Conservation (phyloP, 2,329 filamentous ascomycete genomes). For the Dothideomycetes sp. region DNA sequence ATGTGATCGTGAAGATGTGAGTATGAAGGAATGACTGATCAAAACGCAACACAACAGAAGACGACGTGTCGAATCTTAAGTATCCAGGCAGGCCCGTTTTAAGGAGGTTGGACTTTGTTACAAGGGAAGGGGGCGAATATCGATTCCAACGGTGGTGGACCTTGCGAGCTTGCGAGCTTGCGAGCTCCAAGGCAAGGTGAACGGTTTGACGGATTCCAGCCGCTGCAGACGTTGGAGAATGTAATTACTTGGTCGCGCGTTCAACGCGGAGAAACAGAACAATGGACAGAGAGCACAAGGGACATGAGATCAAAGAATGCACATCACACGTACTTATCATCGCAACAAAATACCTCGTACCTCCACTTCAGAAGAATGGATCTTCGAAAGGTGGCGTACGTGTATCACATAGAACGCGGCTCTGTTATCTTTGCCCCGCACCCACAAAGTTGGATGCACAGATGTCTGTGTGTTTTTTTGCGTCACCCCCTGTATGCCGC, state of each 20-base stretch:
- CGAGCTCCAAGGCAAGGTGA: background rate
- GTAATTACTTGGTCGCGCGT: conserved; percentile 3
- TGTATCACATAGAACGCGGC: background rate
- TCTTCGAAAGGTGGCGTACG: background rate
- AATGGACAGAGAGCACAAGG: too few species aligned
- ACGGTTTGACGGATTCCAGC: conserved; percentile 5
- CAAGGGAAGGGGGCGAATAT: conserved; percentile 11
- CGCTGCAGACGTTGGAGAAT: conserved; percentile 9
- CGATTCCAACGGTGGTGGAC: conserved; percentile 11
- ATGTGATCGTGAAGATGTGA: conserved; percentile 6
- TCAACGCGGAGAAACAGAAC: background rate
- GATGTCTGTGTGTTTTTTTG: too few species aligned
- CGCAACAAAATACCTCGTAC: too few species aligned
- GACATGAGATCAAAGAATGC: too few species aligned
- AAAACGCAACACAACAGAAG: conserved; percentile 8
- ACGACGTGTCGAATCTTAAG: conserved; percentile 5
- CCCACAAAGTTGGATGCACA: too few species aligned
- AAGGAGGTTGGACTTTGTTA: conserved; percentile 2
- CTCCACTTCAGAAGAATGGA: background rate
- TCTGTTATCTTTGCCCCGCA: background rate
- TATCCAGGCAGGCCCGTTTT: conserved; percentile 7
- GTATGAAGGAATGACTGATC: conserved; percentile 6
- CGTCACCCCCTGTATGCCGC: too few species aligned
- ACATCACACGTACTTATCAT: too few species aligned
- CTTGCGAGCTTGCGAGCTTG: too few species aligned